These are phyloP conservation scores for Penicillium crustosum DNA, from an alignment of 2,329 filamentous ascomycete genomes.

Conservation along the genomic window DNA sequence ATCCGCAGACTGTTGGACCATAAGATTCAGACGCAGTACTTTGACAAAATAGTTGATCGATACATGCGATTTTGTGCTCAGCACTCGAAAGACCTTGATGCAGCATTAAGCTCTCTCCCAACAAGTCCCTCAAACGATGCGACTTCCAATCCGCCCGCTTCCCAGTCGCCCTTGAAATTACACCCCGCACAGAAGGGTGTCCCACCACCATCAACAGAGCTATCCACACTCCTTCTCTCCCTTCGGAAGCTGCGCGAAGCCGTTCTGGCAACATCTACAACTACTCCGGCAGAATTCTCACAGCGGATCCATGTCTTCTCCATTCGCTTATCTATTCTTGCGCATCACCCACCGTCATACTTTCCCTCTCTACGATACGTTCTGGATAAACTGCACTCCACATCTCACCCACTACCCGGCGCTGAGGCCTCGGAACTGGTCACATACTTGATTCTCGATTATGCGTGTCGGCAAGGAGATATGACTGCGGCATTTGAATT, in stretches of 20 bases:
- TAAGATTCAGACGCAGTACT: slow-evolving; percentile 81
- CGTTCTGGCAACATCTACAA: slow-evolving; percentile 69
- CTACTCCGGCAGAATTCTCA: slow-evolving; percentile 75
- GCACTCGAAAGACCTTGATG: slow-evolving; percentile 69
- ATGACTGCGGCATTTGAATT: slow-evolving; percentile 71
- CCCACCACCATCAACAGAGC: slow-evolving; percentile 57
- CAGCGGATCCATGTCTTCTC: slow-evolving; percentile 90
- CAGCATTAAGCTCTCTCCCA: slow-evolving; percentile 68
- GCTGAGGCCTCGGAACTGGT: slow-evolving; percentile 77
- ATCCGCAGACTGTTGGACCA: slow-evolving; percentile 64
- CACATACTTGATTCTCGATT: slow-evolving; percentile 79
- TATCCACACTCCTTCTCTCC: slow-evolving; percentile 74
- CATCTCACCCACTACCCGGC: slow-evolving; percentile 63
- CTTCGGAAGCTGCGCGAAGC: slow-evolving; percentile 91
- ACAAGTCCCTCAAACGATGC: slow-evolving; percentile 40
- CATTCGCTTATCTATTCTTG: slow-evolving; percentile 77
- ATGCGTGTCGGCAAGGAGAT: slow-evolving; percentile 78
- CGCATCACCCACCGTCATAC: slow-evolving; percentile 82
- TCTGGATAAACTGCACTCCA: slow-evolving; percentile 66
- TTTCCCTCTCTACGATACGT: slow-evolving; percentile 82
- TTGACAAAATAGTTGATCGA: slow-evolving; percentile 79
- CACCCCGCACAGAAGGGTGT: slow-evolving; percentile 27
- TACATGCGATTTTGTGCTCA: slow-evolving; percentile 88
- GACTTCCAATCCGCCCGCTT: slow-evolving; percentile 41
- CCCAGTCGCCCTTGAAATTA: slow-evolving; percentile 22